phyloP scores from a whole-genome alignment of 306 rosid genomes.

The Cercis canadensis region DNA sequence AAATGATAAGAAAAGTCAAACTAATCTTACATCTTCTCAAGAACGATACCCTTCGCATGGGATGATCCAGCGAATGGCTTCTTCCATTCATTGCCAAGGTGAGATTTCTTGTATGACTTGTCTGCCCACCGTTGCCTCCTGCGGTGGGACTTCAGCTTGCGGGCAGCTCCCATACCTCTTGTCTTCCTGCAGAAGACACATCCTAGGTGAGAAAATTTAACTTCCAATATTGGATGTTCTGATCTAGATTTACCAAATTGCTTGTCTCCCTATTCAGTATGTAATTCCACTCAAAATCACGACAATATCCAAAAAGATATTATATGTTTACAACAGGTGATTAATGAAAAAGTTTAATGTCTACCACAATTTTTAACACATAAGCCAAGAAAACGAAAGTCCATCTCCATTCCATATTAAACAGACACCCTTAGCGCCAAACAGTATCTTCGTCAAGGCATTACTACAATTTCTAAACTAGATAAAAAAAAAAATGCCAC shows the following conservation, averaged over 20 bases:
- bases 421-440: too few relatives aligned
- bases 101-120: conserved; percentile 76
- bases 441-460: too few relatives aligned
- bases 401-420: too few relatives aligned
- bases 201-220: neutral
- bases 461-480: too few relatives aligned
- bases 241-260: neutral
- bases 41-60: conserved; percentile 85
- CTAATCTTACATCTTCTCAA: conserved; percentile 73
- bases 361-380: too few relatives aligned
- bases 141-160: conserved; percentile 81
- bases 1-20: neutral
- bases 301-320: too few relatives aligned
- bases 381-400: too few relatives aligned
- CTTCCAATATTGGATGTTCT: neutral
- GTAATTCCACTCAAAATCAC: too few relatives aligned
- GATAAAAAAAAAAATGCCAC: too few relatives aligned
- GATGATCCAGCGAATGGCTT: conserved; percentile 91
- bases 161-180: conserved; percentile 85
- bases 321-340: too few relatives aligned
- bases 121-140: conserved; percentile 84
- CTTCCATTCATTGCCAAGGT: conserved; percentile 92
- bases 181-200: conserved; percentile 57
- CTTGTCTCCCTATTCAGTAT: neutral
- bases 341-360: too few relatives aligned